Percentiles rank a stretch among this genome's conserved stretches.
These are phyloP conservation scores for Brassica balearica DNA, from an alignment of 441 rosid species.

Conservation along the genomic window DNA sequence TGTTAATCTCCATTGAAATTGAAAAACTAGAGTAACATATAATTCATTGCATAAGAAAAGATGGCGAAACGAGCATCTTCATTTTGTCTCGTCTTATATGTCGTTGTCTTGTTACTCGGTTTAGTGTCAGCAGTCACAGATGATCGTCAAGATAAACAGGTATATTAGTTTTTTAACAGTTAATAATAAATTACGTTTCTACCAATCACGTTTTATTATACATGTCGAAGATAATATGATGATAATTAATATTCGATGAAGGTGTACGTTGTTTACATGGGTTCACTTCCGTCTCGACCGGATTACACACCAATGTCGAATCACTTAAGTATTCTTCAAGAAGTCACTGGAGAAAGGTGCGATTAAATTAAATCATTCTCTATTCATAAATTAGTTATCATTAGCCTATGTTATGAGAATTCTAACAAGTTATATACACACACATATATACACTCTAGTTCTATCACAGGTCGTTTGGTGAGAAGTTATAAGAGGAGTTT, in stretches of 20 bases:
- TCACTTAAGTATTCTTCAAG: conserved; percentile 52
- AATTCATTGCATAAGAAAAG: neutral
- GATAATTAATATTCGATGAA: conserved; percentile 15
- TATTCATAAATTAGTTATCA: neutral
- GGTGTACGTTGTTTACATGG: conserved; percentile 69
- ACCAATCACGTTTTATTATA: neutral
- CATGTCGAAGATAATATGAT: neutral
- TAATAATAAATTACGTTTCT: neutral
- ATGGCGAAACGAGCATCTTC: conserved; percentile 16
- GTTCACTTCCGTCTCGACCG: conserved; percentile 51
- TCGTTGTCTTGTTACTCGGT: neutral
- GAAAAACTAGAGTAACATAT: neutral
- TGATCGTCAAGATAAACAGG: conserved; percentile 26
- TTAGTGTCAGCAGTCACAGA: conserved; percentile 29
- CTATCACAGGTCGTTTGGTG: conserved; percentile 35
- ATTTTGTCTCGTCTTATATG: conserved; percentile 2
- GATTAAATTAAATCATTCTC: neutral
- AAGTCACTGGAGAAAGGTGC: conserved; percentile 39
- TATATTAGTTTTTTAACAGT: neutral
- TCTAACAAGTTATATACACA: neutral
- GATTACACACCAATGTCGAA: conserved; percentile 47
- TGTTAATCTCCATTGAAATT: neutral
- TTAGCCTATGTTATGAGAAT: neutral
- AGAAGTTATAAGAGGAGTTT: conserved; percentile 55
- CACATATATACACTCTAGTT: conserved; percentile 30